These are phyloP conservation scores for Leucaena leucocephala DNA, from an alignment of 306 rosid species.

Conservation along the genomic window DNA sequence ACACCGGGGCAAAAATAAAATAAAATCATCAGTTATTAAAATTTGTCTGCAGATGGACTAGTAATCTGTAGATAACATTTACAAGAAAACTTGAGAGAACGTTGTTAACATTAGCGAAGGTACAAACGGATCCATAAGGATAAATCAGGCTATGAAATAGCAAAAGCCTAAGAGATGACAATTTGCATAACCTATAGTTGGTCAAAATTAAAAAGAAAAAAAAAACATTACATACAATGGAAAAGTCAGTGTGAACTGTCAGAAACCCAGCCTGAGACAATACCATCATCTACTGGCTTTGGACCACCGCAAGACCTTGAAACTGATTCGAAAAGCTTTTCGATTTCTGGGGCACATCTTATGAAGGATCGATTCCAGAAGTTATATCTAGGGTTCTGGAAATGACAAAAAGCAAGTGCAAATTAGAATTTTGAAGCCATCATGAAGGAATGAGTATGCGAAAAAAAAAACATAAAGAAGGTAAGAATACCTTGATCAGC, in stretches of 20 bases:
- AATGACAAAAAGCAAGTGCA: conserved; percentile 1
- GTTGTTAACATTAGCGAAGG: background rate
- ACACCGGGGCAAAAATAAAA: too few relatives aligned
- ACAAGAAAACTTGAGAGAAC: conserved; percentile 18
- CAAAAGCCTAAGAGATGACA: background rate
- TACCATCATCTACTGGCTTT: conserved; percentile 86
- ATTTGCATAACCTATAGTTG: conserved; percentile 10
- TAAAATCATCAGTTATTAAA: too few relatives aligned
- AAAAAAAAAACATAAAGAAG: background rate
- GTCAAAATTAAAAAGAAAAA: background rate
- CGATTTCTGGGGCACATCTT: conserved; percentile 96
- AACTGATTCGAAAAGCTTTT: conserved; percentile 93
- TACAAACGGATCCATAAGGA: background rate
- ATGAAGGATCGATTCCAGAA: conserved; percentile 94
- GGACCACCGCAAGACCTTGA: conserved; percentile 98
- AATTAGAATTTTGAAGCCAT: background rate
- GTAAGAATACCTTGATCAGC: conserved; percentile 72
- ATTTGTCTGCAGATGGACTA: too few relatives aligned
- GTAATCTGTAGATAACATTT: background rate
- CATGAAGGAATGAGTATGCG: background rate
- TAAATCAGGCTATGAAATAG: conserved; percentile 1
- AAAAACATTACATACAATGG: background rate
- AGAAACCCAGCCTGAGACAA: conserved; percentile 84
- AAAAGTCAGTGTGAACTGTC: conserved; percentile 48
- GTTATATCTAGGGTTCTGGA: conserved; percentile 88